Evolutionary conservation across 805 yeast species (phyloP), one percentile per base, ranked within the genome.

Genomic region (Candida patagonica): DNA sequence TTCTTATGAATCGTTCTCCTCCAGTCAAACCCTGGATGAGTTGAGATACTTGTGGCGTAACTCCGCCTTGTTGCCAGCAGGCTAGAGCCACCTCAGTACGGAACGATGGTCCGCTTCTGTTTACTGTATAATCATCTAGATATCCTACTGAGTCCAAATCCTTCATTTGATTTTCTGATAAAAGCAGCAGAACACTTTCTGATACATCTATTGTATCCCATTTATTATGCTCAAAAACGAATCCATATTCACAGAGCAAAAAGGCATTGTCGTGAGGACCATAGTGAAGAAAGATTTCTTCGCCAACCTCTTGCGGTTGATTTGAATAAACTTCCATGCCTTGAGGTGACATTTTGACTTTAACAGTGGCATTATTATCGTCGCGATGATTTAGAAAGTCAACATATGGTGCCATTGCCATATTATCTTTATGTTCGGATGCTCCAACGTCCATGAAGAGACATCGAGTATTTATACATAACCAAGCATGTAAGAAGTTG

Each of bases 241-340:
- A 89, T 1, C 96, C 97, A 54, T 89, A 89, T 57, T 89, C 97
- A 51, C 82, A 76, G 7, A 86, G 62, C 25, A 89, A 60, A 48
- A 84, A 84, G 37, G 77, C 86, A 56, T 89, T 87, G 7, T 82
- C 76, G 57, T 89, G 96, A 1, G 95, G 78, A 1, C 97, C 97
- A 56, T 89, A 89, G 38, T 80, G 74, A 48, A 89, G 68, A 49
- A 65, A 74, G 2, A 89, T 49, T 55, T 88, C 94, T 12, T 77
- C 77, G 10, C 61, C 65, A 4, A 57, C 49, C 10, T 43, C 42
- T 48, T 65, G 68, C 38, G 55, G 36, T 49, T 52, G 45, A 48
- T 61, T 52, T 0, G 70, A 55, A n/a, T 51, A 49, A 1, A 80
- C 83, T 21, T 66, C 64, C 60, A 80, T 78, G 1, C 82, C 80